These are phyloP conservation scores for Globisporangium sylvaticum DNA, from an alignment of 352 stramenopile genomes.

Conservation along the genomic window DNA sequence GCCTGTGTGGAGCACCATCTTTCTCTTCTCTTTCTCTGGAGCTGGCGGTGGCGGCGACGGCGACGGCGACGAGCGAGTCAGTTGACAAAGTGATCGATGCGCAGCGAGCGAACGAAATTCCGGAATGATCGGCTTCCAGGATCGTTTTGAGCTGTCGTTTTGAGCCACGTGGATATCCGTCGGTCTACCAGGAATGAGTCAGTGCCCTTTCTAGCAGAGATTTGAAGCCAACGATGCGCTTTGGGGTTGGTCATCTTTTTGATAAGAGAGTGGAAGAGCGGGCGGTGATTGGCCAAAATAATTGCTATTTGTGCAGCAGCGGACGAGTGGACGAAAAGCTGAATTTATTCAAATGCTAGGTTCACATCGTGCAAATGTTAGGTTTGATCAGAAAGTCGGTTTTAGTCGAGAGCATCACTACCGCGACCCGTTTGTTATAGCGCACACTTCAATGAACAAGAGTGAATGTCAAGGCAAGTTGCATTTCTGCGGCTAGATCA, in stretches of 20 bases:
- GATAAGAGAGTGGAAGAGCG: not conserved
- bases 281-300: not conserved
- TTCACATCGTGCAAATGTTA: too few relatives aligned
- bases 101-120: slow-evolving; percentile 5
- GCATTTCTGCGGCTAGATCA: too few relatives aligned
- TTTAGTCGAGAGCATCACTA: too few relatives aligned
- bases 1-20: slow-evolving; percentile 41
- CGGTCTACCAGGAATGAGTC: not conserved
- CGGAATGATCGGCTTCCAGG: not conserved
- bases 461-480: too few relatives aligned
- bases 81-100: not conserved
- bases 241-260: not conserved
- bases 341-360: too few relatives aligned
- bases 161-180: not conserved
- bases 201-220: not conserved
- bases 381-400: too few relatives aligned
- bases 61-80: not conserved
- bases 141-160: not conserved
- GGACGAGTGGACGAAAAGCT: too few relatives aligned
- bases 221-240: not conserved
- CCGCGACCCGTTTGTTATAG: too few relatives aligned
- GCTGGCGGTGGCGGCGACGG: too few relatives aligned
- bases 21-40: slow-evolving; percentile 3
- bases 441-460: too few relatives aligned
- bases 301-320: too few relatives aligned